These are phyloP conservation scores for Kodamaea plutei DNA, from an alignment of 1,139 yeast species.

Conservation along the genomic window DNA sequence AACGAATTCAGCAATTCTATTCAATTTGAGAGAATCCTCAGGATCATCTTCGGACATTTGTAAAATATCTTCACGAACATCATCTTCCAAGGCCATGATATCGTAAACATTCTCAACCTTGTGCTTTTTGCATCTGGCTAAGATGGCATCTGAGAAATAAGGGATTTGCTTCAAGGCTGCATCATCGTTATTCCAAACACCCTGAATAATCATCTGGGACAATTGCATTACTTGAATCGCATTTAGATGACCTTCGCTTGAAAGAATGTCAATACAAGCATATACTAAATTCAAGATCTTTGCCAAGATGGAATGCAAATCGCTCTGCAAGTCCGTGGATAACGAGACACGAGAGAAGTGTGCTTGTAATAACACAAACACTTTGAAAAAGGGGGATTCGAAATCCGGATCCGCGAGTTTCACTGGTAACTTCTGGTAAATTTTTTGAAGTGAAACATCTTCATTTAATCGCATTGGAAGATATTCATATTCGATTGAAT, in stretches of 20 bases:
- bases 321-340: conserved; percentile 57
- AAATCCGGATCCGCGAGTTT: conserved; percentile 37
- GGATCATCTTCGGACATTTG: conserved; percentile 12
- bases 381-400: conserved; percentile 61
- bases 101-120: conserved; percentile 75
- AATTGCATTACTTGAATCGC: conserved; percentile 84
- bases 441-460: conserved; percentile 37
- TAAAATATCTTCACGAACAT: conserved; percentile 62
- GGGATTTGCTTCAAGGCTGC: conserved; percentile 83
- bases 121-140: conserved; percentile 53
- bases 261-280: conserved; percentile 70
- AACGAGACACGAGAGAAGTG: conserved; percentile 62
- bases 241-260: conserved; percentile 76
- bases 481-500: conserved; percentile 66
- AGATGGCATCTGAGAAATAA: conserved; percentile 48
- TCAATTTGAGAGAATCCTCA: conserved; percentile 25
- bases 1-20: conserved; percentile 78
- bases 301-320: conserved; percentile 50
- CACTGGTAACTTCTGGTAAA: conserved; percentile 62
- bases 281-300: conserved; percentile 50
- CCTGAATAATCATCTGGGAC: conserved; percentile 86
- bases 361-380: conserved; percentile 75
- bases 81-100: conserved; percentile 81
- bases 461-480: conserved; percentile 65
- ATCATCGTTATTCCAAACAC: conserved; percentile 72